Base-by-base conservation (phyloP, 2,329 filamentous ascomycete species). In the Camptophora hylomeconis region DNA sequence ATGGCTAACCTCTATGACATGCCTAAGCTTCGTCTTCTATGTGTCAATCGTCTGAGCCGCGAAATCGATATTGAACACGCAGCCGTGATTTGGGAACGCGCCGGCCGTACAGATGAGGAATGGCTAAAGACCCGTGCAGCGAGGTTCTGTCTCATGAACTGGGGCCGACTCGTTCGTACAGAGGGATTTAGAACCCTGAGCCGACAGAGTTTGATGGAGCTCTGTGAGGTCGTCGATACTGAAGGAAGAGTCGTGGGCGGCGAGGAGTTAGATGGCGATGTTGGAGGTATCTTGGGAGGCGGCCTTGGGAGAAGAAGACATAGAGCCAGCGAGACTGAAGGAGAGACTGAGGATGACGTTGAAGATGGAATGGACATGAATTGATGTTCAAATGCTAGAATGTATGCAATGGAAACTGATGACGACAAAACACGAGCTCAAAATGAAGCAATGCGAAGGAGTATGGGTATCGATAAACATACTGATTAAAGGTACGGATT, bases 1-100 rank as follows among this genome's bases (percentile, higher is more conserved):
- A 92, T 98, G 81, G 84, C 84, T 23, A 94, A 95, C 52, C 81
- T 95, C 25, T 98, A 98, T 58, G 87, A 94, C 49, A 92, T 98
- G 60, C 86, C 86, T 1, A 83, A 89, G 42, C 72, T 98, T 14
- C 80, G 87, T 12, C 69, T 93, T 5, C 67, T 95, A 2, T 94
- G 87, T 51, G 80, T 95, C 31, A 87, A 93, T 50, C 73, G 89
- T 6, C 67, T 98, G 3, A 78, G 80, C 32, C 80, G 82, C 37
- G 89, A 98, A 49, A 69, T 98, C 3, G 87, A 95, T 49, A 79
- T 95, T 20, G 82, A 92, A 36, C 84, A 94, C 48, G 87, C 87
- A 3, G 93, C 89, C 40, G 78, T 92, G 43, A 86, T 93, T 32
- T 98, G 92, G 84, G 86, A 95, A 53, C 83, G 84, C 40, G 84